Base-by-base conservation (phyloP, 1,139 yeast genomes). In the Entelexis paramagnoliae region DNA sequence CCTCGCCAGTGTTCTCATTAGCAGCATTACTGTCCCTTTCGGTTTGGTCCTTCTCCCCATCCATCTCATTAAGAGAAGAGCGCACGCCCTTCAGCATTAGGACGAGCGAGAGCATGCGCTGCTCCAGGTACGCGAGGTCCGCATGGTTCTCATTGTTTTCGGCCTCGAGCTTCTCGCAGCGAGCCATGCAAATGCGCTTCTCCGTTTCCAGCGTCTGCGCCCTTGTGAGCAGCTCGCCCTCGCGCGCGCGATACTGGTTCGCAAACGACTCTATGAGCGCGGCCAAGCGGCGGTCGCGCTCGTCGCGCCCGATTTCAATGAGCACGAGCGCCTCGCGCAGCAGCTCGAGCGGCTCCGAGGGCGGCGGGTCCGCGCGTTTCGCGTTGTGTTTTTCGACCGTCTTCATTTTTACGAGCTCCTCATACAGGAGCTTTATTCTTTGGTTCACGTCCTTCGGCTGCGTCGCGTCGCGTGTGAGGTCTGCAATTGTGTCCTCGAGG, bases 41-140 rank as follows among this genome's bases (percentile, higher is more conserved):
- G 5, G 29, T n/a, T 24, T 9, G 33, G 14, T 44, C 40, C 10
- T n/a, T 34, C 22, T 44, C 40, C 4, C 16, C 38, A n/a, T 46
- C 45, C 40, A 38, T 43, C 17, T 46, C 48, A 41, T 53, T 54
- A 14, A 51, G 49, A 2, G 51, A 48, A 2, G 49, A 54, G 20
- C 53, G 44, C 26, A 55, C 49, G 29, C 49, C 48, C 35, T 54
- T 54, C 40, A 54, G 50, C 53, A 52, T 47, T 4, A 54, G 39
- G 26, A 52, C 57, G 16, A 54, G 49, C 24, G 56, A 53, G n/a
- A 52, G 43, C 35, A 51, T 48, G 26, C 56, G 55, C 46, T 54
- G 53, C 43, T 54, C 57, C 5, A 54, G 46, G 36, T 47, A 50
- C 10, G 40, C 42, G 19, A 54, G 41, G 16, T 52, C 56, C 9